These are phyloP conservation scores for Geoglossum glabrum DNA, from an alignment of 495 filamentous ascomycete genomes.

Conservation along the genomic window DNA sequence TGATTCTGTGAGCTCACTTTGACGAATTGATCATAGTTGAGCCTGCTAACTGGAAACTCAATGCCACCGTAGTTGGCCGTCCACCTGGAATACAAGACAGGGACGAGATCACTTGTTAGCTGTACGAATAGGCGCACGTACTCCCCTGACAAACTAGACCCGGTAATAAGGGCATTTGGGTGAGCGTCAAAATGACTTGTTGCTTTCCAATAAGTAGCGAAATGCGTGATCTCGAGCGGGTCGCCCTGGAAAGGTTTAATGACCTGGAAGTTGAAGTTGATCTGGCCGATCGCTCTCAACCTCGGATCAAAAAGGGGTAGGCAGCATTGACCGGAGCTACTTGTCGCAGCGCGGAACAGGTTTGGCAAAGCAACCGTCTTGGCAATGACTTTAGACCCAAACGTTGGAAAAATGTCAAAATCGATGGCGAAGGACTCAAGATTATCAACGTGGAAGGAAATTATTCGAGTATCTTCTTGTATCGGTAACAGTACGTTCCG, in stretches of 20 bases:
- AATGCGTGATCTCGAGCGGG: conserved; percentile 87
- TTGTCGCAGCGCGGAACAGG: conserved; percentile 52
- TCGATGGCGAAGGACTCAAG: conserved; percentile 83
- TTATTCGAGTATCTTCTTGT: conserved; percentile 76
- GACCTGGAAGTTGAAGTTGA: conserved; percentile 82
- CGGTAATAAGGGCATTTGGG: conserved; percentile 72
- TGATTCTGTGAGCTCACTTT: conserved; percentile 36
- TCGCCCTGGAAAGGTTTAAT: conserved; percentile 93
- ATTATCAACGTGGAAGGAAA: conserved; percentile 92
- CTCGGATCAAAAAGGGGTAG: conserved; percentile 84
- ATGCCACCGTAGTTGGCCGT: conserved; percentile 60
- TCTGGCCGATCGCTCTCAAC: conserved; percentile 80
- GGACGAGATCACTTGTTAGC: conserved; percentile 65
- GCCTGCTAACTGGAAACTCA: conserved; percentile 53
- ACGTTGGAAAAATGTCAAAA: conserved; percentile 94
- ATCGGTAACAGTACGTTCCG: conserved; percentile 88
- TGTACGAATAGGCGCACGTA: conserved; percentile 85
- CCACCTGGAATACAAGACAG: conserved; percentile 71
- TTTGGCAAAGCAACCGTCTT: conserved; percentile 79
- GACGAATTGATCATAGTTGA: conserved; percentile 56
- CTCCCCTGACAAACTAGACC: conserved; percentile 83
- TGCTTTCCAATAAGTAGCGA: conserved; percentile 98
- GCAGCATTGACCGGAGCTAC: conserved; percentile 61
- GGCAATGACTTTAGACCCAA: conserved; percentile 90
- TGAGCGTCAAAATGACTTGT: conserved; percentile 75